Conservation (phyloP, 257 asterid species). For the Solanum boliviense region DNA sequence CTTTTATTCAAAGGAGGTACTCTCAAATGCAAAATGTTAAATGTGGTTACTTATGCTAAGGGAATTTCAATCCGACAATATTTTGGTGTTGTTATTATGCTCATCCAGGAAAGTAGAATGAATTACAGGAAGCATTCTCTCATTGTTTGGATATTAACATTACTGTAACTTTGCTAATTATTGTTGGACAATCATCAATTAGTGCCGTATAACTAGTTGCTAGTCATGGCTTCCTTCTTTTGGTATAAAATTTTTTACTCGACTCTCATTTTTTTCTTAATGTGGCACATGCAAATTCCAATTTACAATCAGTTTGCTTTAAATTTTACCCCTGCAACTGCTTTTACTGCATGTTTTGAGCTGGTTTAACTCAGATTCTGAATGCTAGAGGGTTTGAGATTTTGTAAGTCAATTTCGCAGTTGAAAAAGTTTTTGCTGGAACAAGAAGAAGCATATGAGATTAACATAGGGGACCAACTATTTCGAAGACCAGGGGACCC, state of each 20-base stretch:
- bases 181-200: not conserved
- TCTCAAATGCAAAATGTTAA: not conserved
- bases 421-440: constrained; percentile 61
- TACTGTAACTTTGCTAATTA: not conserved
- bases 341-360: not conserved
- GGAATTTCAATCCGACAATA: not conserved
- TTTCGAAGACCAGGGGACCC: constrained; percentile 78
- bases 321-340: not conserved
- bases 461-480: constrained; percentile 75
- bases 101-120: not conserved
- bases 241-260: not conserved
- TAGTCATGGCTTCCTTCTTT: not conserved
- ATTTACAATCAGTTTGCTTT: not conserved
- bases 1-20: not conserved
- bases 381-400: not conserved
- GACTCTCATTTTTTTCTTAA: not conserved
- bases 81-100: not conserved
- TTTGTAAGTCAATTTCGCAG: constrained; percentile 18
- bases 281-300: not conserved
- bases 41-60: not conserved
- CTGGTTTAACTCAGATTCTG: not conserved
- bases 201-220: not conserved
- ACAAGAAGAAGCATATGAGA: constrained; percentile 83
- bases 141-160: not conserved
- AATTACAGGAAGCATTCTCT: not conserved